These are phyloP conservation scores for Letharia columbiana DNA, from an alignment of 495 filamentous ascomycete genomes.

Conservation along the genomic window DNA sequence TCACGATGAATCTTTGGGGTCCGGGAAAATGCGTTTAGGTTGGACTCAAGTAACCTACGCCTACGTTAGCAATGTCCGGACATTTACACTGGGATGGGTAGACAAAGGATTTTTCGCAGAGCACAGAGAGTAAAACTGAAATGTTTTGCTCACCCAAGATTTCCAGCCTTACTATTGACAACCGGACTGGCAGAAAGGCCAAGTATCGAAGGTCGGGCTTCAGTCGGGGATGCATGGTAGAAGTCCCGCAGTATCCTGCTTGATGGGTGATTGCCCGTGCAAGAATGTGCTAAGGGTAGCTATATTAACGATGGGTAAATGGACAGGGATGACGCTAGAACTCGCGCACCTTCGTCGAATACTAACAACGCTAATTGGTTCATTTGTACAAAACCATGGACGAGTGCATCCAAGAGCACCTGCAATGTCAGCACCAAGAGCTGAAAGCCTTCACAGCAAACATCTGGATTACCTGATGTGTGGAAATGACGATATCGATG, in stretches of 20 bases:
- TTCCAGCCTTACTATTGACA: constrained; percentile 35
- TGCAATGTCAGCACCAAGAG: constrained; percentile 23
- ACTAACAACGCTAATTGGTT: constrained; percentile 59
- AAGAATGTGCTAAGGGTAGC: constrained; percentile 56
- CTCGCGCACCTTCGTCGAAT: constrained; percentile 75
- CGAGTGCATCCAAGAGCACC: constrained; percentile 70
- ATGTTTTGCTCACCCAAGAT: constrained; percentile 34
- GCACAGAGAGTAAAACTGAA: constrained; percentile 1
- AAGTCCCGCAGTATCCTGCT: constrained; percentile 71
- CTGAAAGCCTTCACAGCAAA: constrained; percentile 5
- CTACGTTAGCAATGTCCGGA: constrained; percentile 5
- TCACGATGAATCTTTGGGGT: constrained; percentile 63
- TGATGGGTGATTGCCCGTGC: constrained; percentile 52
- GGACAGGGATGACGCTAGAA: not conserved
- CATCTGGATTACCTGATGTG: constrained; percentile 41
- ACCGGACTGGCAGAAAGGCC: constrained; percentile 83
- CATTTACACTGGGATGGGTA: not conserved
- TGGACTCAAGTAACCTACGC: constrained; percentile 59
- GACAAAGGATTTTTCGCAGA: not conserved
- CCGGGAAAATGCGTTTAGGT: constrained; percentile 62
- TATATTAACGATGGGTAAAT: constrained; percentile 26
- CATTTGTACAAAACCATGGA: constrained; percentile 71
- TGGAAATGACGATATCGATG: constrained; percentile 67
- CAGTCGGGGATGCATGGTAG: constrained; percentile 48
- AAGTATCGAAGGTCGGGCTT: constrained; percentile 56